A percentile compares a stretch with the other conserved stretches of the same genome.
Conservation (phyloP, 2,329 filamentous ascomycete species). For the Aspergillus japonicus region DNA sequence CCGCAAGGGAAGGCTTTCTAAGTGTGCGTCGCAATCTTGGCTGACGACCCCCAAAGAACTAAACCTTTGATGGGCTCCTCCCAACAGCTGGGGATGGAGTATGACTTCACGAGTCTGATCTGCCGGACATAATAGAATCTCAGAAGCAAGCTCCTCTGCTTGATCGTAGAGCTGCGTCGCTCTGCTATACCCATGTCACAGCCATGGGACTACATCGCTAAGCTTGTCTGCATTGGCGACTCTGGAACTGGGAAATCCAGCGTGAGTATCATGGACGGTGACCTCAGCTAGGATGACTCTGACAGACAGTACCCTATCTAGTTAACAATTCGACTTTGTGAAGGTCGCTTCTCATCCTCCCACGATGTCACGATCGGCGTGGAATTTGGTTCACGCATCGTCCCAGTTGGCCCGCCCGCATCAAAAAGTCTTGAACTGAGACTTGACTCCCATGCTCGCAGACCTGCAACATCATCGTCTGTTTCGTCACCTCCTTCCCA, state of each 20-base stretch:
- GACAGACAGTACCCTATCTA: constrained; percentile 42
- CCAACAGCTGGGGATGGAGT: constrained; percentile 6
- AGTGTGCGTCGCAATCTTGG: neutral
- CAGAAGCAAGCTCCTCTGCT: neutral
- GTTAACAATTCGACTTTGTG: constrained; percentile 91
- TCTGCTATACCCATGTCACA: constrained; percentile 43
- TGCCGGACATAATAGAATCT: constrained; percentile 8
- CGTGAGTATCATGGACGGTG: constrained; percentile 40
- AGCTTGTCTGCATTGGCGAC: constrained; percentile 96
- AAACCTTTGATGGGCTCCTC: constrained; percentile 1
- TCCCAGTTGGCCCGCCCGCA: constrained; percentile 83
- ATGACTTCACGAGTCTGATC: constrained; percentile 19
- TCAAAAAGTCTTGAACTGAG: constrained; percentile 58
- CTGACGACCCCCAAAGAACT: neutral
- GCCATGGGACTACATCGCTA: constrained; percentile 98
- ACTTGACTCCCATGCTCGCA: constrained; percentile 29
- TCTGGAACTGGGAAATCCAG: constrained; percentile 92
- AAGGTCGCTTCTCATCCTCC: constrained; percentile 89
- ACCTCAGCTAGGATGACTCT: constrained; percentile 2
- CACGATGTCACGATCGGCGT: constrained; percentile 98
- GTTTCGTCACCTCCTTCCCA: constrained; percentile 10
- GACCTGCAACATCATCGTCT: constrained; percentile 7
- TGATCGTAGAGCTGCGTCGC: constrained; percentile 6
- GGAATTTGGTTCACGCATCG: constrained; percentile 90
- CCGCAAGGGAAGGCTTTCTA: neutral